Evolutionary conservation across 345 rosid species (phyloP).

Genomic region (Hirschfeldia incana): DNA sequence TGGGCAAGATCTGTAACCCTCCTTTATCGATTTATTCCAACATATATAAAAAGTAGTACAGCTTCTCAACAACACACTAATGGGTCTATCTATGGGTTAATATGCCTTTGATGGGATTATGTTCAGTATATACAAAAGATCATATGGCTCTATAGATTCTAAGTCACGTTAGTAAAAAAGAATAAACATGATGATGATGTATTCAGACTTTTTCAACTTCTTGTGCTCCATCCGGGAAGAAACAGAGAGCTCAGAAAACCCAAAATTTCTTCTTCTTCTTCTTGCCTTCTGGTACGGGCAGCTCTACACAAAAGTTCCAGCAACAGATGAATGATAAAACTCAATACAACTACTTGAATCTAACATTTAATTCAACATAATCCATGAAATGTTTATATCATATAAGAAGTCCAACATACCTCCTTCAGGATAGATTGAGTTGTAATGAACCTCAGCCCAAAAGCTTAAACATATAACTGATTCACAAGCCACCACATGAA

Average conservation of each 20-base stretch:
- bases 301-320: conserved; percentile 22
- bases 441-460: conserved; percentile 99
- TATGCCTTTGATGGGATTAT: not conserved
- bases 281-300: conserved; percentile 34
- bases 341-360: not conserved
- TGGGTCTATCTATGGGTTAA: not conserved
- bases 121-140: conserved; percentile 27
- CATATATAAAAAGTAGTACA: not conserved
- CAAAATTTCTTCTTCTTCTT: conserved; percentile 43
- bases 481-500: conserved; percentile 6
- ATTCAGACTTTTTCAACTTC: conserved; percentile 1
- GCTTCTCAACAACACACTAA: not conserved
- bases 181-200: conserved; percentile 9
- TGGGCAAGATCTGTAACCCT: not conserved
- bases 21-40: not conserved
- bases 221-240: not conserved
- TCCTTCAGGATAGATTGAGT: conserved; percentile 88
- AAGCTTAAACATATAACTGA: conserved; percentile 89
- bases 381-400: not conserved
- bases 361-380: conserved; percentile 2
- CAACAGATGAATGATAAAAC: not conserved
- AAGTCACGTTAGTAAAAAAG: conserved; percentile 36
- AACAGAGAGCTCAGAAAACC: conserved; percentile 33
- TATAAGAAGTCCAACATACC: conserved; percentile 45
- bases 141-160: conserved; percentile 12